Evolutionary conservation across 805 yeast genomes (phyloP).

Genomic region (Saccharomyces cerevisiae): DNA sequence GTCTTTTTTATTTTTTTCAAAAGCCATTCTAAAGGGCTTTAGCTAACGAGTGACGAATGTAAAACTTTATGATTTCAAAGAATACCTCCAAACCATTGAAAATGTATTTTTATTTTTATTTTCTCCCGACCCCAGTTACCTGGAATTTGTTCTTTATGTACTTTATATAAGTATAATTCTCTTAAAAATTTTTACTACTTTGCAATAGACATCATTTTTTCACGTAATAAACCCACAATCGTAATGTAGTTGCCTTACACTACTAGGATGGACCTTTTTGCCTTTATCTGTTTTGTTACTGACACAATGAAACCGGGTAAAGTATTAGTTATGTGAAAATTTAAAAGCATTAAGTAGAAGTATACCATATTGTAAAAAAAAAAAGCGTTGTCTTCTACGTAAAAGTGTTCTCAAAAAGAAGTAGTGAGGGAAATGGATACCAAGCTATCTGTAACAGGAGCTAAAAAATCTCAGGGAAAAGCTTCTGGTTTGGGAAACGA

Average conservation of each 20-base stretch:
- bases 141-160: not conserved
- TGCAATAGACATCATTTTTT: too few relatives aligned
- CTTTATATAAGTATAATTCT: not conserved
- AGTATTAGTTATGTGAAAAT: not conserved
- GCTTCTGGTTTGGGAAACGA: not conserved
- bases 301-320: not conserved
- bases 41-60: not conserved
- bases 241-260: too few relatives aligned
- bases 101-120: not conserved
- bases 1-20: not conserved
- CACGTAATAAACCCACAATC: too few relatives aligned
- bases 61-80: not conserved
- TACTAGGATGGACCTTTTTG: too few relatives aligned
- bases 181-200: too few relatives aligned
- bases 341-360: not conserved
- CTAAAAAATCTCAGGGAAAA: not conserved
- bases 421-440: not conserved
- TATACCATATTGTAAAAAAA: not conserved
- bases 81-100: not conserved
- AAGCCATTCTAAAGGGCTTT: not conserved
- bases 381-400: not conserved
- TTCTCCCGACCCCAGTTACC: not conserved
- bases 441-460: not conserved
- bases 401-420: not conserved
- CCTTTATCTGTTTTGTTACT: not conserved